phyloP scores from a whole-genome alignment of 768 basidiomycete species.

The Fibroporia radiculosa region DNA sequence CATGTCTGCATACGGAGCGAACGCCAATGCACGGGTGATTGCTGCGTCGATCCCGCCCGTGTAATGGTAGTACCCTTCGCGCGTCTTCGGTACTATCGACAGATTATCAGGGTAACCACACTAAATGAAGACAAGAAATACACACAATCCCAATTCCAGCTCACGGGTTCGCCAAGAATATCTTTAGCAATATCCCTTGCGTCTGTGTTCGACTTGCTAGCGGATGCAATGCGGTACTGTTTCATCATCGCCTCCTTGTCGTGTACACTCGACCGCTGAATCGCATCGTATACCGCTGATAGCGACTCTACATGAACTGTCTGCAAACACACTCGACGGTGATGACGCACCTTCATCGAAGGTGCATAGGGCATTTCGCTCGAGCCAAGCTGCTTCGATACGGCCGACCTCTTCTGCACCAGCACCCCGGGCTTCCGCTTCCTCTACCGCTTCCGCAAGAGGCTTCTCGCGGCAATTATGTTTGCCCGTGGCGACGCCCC shows the following conservation, averaged over 20 bases:
- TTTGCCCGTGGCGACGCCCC: constrained; percentile 46
- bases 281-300: constrained; percentile 53
- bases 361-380: constrained; percentile 60
- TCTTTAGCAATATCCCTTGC: constrained; percentile 69
- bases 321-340: background rate
- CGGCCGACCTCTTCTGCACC: constrained; percentile 62
- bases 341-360: constrained; percentile 67
- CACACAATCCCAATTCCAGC: constrained; percentile 87
- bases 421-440: constrained; percentile 57
- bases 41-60: constrained; percentile 77
- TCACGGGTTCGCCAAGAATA: constrained; percentile 60
- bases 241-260: constrained; percentile 51
- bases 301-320: background rate
- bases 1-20: constrained; percentile 82
- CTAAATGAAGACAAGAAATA: constrained; percentile 6
- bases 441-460: constrained; percentile 63
- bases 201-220: constrained; percentile 65
- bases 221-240: constrained; percentile 48
- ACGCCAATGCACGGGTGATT: constrained; percentile 70
- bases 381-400: constrained; percentile 73
- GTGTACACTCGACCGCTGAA: constrained; percentile 34
- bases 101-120: background rate
- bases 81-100: constrained; percentile 61
- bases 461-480: constrained; percentile 33
- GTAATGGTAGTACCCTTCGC: constrained; percentile 89